A percentile compares a stretch with the other conserved stretches of the same genome.
Evolutionary conservation across 805 yeast species (phyloP).

Genomic region (Hanseniaspora clermontiae): DNA sequence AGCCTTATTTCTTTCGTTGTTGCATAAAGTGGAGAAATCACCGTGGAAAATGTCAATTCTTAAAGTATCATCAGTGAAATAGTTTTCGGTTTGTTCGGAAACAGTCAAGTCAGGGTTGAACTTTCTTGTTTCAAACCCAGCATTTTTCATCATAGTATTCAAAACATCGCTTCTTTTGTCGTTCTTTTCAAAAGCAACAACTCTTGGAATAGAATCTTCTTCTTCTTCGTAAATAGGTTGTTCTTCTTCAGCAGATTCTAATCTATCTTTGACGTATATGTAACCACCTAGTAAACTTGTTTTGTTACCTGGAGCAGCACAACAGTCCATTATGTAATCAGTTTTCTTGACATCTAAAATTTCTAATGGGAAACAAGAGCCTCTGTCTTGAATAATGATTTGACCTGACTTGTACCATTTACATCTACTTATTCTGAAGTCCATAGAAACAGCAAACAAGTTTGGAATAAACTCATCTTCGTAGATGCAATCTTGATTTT

Average conservation of each 20-base stretch:
- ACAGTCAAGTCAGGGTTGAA: conserved; percentile 17
- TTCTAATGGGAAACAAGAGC: conserved; percentile 91
- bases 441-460: conserved; percentile 71
- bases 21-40: conserved; percentile 31
- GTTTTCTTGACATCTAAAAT: conserved; percentile 55
- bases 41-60: conserved; percentile 37
- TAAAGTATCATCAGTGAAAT: conserved; percentile 15
- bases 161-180: conserved; percentile 55
- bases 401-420: conserved; percentile 61
- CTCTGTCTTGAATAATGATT: conserved; percentile 86
- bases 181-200: conserved; percentile 84
- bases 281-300: conserved; percentile 82
- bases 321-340: conserved; percentile 69
- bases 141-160: conserved; percentile 63
- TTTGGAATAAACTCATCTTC: conserved; percentile 62
- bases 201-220: conserved; percentile 26
- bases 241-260: conserved; percentile 16
- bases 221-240: conserved; percentile 7
- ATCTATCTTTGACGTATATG: conserved; percentile 27
- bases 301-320: conserved; percentile 98
- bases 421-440: conserved; percentile 54
- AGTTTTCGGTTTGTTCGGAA: conserved; percentile 8
- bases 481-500: conserved; percentile 45
- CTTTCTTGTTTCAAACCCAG: conserved; percentile 40
- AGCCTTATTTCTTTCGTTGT: conserved; percentile 32